These are phyloP conservation scores for Dentipellis sp. DNA, from an alignment of 768 basidiomycete genomes.

Conservation along the genomic window DNA sequence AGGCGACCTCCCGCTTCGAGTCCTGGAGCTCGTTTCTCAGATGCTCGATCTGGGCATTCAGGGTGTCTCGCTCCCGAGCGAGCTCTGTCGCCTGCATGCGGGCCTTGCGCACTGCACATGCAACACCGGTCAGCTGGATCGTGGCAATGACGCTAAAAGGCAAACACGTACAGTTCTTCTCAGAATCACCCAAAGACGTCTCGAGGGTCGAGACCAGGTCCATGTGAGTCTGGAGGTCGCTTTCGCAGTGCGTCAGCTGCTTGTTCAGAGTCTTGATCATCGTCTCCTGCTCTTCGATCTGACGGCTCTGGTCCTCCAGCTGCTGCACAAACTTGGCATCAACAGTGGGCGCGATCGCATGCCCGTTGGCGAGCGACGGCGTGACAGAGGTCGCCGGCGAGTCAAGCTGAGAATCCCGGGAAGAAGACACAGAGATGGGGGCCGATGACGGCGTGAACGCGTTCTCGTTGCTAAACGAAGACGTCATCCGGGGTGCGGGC, in stretches of 20 bases:
- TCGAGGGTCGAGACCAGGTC: conserved; percentile 81
- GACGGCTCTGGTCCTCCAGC: conserved; percentile 67
- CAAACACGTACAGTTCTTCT: conserved; percentile 73
- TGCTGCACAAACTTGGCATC: conserved; percentile 51
- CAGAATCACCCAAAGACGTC: conserved; percentile 80
- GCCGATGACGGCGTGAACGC: conserved; percentile 47
- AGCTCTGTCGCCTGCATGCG: conserved; percentile 90
- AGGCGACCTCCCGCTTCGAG: conserved; percentile 71
- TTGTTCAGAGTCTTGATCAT: conserved; percentile 95
- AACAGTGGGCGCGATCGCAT: conserved; percentile 19
- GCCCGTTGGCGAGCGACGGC: conserved; percentile 25
- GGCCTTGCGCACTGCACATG: conserved; percentile 70
- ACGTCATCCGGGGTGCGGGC: conserved; percentile 52
- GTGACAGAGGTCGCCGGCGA: conserved; percentile 46
- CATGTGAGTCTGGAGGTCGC: conserved; percentile 85
- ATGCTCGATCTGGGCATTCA: conserved; percentile 53
- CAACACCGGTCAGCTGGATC: not conserved
- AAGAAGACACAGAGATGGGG: conserved; percentile 43
- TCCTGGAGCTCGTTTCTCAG: conserved; percentile 69
- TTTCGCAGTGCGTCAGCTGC: conserved; percentile 88
- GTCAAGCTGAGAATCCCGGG: conserved; percentile 59
- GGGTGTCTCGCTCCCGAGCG: conserved; percentile 74
- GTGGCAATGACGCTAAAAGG: not conserved
- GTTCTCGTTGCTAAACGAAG: conserved; percentile 45
- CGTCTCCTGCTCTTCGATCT: conserved; percentile 73